These are phyloP conservation scores for Metschnikowia henanensis DNA, from an alignment of 805 yeast species.

Conservation along the genomic window DNA sequence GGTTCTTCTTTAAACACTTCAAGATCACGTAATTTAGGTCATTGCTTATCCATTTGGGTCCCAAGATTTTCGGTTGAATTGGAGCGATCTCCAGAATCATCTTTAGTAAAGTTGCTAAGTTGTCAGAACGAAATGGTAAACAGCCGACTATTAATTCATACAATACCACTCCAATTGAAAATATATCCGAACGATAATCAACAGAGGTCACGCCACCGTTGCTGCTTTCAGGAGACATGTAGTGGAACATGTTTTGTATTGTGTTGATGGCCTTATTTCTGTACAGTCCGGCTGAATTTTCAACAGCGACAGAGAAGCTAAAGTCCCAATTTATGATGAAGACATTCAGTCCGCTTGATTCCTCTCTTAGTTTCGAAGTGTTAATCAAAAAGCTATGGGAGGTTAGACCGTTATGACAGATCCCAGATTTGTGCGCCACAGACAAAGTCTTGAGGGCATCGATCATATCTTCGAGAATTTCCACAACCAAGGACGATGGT, in stretches of 20 bases:
- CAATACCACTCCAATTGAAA: slow-evolving; percentile 49
- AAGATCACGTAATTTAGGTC: slow-evolving; percentile 40
- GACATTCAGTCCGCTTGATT: slow-evolving; percentile 21
- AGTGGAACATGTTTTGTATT: slow-evolving; percentile 42
- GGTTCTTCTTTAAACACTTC: slow-evolving; percentile 42
- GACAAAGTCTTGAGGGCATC: slow-evolving; percentile 24
- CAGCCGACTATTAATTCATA: slow-evolving; percentile 48
- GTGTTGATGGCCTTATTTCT: slow-evolving; percentile 40
- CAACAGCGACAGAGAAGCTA: slow-evolving; percentile 40
- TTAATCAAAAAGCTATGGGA: slow-evolving; percentile 38
- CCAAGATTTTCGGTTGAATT: slow-evolving; percentile 35
- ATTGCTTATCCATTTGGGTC: slow-evolving; percentile 26
- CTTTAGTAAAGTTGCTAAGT: slow-evolving; percentile 36
- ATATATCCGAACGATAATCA: slow-evolving; percentile 49
- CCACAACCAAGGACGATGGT: slow-evolving; percentile 19
- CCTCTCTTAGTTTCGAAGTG: slow-evolving; percentile 15
- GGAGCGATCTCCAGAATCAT: slow-evolving; percentile 44
- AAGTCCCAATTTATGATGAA: slow-evolving; percentile 51
- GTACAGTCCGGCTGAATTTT: slow-evolving; percentile 42
- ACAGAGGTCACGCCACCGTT: slow-evolving; percentile 38
- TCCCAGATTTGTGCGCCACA: slow-evolving; percentile 35
- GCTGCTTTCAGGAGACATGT: slow-evolving; percentile 51
- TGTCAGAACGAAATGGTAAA: slow-evolving; percentile 43
- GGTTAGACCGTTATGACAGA: slow-evolving; percentile 50
- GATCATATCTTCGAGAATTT: slow-evolving; percentile 25